Conservation (phyloP, 139 green algal genomes). For the Chlamydomonas schloesseri region DNA sequence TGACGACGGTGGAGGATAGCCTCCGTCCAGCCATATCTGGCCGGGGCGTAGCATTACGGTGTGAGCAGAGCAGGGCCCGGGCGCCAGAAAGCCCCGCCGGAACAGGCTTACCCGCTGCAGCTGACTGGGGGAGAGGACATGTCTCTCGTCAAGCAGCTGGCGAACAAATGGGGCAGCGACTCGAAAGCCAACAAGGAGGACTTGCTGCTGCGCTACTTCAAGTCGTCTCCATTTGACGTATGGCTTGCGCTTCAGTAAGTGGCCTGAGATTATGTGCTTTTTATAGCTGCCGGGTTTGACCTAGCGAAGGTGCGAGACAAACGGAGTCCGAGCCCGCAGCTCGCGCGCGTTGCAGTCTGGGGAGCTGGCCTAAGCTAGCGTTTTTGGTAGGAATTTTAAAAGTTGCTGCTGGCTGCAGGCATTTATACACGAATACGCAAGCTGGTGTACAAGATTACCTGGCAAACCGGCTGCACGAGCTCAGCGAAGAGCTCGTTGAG, state of each 20-base stretch:
- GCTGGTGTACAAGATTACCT: constrained; percentile 90
- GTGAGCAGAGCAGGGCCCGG: no score
- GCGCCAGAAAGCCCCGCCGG: no score
- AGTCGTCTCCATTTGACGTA: constrained; percentile 87
- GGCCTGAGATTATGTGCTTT: not conserved
- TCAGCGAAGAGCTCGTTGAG: constrained; percentile 85
- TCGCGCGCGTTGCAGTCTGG: no score
- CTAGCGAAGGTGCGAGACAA: no score
- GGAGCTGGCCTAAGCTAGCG: no score
- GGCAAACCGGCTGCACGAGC: constrained; percentile 87
- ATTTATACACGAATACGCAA: constrained; percentile 83
- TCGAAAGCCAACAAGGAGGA: constrained; percentile 37
- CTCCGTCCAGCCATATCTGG: no score
- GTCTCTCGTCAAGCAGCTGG: not conserved
- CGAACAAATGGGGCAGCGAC: not conserved
- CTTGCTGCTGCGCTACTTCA: constrained; percentile 88
- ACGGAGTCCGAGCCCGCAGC: no score
- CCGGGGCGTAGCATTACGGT: no score
- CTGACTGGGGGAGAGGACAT: not conserved
- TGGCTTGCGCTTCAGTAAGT: constrained; percentile 89
- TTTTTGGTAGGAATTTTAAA: not conserved
- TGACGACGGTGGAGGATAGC: no score
- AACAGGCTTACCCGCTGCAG: no score
- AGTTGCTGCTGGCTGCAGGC: constrained; percentile 58
- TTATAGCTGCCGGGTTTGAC: not conserved